Evolutionary conservation across 345 rosid genomes (phyloP).

Genomic region (Eucalyptus polybractea): DNA sequence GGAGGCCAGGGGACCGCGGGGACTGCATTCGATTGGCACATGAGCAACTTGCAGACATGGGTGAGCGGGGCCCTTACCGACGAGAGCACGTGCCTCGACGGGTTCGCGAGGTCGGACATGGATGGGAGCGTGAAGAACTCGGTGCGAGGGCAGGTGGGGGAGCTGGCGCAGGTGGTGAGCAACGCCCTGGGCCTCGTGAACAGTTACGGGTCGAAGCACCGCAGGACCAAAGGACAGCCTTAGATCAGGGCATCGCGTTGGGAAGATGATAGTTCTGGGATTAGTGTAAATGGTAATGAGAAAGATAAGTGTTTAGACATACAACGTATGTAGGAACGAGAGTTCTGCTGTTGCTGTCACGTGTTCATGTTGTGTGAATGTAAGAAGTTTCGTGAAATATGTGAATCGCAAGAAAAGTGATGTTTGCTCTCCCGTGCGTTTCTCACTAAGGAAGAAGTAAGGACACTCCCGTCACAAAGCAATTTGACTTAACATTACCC

Average conservation of each 20-base stretch:
- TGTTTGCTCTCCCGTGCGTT: background rate
- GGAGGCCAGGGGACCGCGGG: background rate
- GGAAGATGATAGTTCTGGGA: background rate
- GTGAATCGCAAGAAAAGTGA: background rate
- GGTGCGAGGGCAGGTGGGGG: constrained; percentile 1
- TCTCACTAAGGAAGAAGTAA: background rate
- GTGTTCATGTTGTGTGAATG: background rate
- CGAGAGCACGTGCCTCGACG: constrained; percentile 33
- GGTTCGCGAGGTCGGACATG: constrained; percentile 8
- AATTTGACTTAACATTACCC: background rate
- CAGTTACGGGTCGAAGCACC: constrained; percentile 1
- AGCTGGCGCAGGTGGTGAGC: constrained; percentile 18
- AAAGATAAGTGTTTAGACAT: background rate
- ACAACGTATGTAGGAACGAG: background rate
- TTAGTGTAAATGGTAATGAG: background rate
- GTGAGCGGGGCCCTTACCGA: constrained; percentile 43
- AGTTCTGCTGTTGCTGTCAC: background rate
- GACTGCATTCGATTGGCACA: constrained; percentile 9
- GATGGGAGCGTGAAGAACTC: constrained; percentile 1
- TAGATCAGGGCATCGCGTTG: background rate
- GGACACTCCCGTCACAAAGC: background rate
- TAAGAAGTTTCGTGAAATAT: background rate
- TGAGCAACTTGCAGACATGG: constrained; percentile 41
- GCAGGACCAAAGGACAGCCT: background rate
- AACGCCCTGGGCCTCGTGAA: constrained; percentile 10